A percentile compares a stretch with the other conserved stretches of the same genome.
Evolutionary conservation across 768 basidiomycete species (phyloP).

Genomic region (Gyrodon lividus): DNA sequence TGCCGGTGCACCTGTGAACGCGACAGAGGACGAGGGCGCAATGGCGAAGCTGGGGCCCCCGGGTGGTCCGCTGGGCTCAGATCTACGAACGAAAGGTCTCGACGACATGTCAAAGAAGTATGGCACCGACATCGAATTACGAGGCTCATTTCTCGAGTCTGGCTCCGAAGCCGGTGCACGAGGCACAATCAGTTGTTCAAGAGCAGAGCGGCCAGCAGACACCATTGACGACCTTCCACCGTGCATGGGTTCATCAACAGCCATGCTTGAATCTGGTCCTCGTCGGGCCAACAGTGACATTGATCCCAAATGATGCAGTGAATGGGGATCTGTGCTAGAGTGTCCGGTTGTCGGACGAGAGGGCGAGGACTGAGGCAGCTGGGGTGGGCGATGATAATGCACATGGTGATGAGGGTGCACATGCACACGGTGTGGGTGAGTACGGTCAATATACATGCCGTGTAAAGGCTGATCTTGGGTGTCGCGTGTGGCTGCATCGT

Average conservation of each 20-base stretch:
- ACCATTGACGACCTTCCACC: background rate
- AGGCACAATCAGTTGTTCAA: conserved; percentile 4
- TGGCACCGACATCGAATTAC: background rate
- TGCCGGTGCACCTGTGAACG: background rate
- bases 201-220: background rate
- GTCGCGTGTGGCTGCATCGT: background rate
- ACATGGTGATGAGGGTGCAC: background rate
- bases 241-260: background rate
- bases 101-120: background rate
- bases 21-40: background rate
- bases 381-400: conserved; percentile 9
- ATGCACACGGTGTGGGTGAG: background rate
- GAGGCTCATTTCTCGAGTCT: background rate
- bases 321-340: conserved; percentile 9
- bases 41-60: background rate
- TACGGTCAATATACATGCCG: background rate
- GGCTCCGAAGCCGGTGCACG: background rate
- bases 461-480: background rate
- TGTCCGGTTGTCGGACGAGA: conserved; percentile 5
- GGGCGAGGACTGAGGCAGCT: conserved; percentile 4
- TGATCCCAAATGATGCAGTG: conserved; percentile 15
- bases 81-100: background rate
- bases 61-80: background rate
- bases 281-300: conserved; percentile 14
- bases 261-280: conserved; percentile 16